Evolutionary conservation across 108 stramenopile species (phyloP).

Genomic region (Nannochloropsis gaditana): DNA sequence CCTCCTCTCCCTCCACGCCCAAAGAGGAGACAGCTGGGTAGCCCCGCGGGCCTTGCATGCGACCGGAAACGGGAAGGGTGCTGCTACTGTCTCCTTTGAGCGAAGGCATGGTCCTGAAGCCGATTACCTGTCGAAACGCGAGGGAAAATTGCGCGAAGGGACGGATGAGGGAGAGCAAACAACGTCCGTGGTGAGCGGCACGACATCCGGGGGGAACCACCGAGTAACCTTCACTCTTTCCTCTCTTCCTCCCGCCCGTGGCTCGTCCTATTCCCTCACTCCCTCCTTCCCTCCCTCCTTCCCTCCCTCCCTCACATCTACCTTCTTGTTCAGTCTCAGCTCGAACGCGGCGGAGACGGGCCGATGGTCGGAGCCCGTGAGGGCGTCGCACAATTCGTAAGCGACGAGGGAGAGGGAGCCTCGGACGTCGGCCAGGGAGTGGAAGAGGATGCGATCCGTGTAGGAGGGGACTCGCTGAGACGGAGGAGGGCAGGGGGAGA

Average conservation of each 20-base stretch:
- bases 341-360: neutral
- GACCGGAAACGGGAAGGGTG: neutral
- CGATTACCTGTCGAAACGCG: neutral
- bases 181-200: neutral
- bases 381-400: neutral
- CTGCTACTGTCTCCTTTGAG: neutral
- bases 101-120: neutral
- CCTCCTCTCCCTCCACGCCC: neutral
- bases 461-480: neutral
- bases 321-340: neutral
- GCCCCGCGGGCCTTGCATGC: neutral
- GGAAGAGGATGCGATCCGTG: constrained; percentile 4
- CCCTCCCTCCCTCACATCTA: neutral
- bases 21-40: neutral
- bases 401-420: neutral
- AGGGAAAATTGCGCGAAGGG: neutral
- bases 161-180: neutral
- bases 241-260: neutral
- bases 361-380: neutral
- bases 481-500: neutral
- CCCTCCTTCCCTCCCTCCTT: neutral
- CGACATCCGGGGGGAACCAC: neutral
- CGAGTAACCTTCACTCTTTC: neutral
- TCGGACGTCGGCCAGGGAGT: neutral
- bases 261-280: neutral